These are phyloP conservation scores for Serendipita sp. DNA, from an alignment of 768 basidiomycete genomes.

Conservation along the genomic window DNA sequence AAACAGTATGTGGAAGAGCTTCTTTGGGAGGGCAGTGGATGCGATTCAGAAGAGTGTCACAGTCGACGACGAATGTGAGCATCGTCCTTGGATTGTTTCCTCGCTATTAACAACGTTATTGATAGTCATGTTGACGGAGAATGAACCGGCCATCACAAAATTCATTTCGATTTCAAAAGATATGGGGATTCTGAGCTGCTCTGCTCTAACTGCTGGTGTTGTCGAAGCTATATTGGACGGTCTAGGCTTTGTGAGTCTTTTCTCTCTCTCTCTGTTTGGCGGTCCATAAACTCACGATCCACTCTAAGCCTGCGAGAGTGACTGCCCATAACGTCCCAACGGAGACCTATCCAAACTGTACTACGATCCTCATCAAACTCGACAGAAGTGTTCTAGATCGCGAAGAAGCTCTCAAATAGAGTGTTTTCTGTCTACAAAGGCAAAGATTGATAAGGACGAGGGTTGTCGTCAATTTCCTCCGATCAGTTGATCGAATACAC, in stretches of 20 bases:
- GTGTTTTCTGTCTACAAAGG: not conserved
- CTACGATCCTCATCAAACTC: slow-evolving; percentile 94
- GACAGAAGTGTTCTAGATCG: slow-evolving; percentile 85
- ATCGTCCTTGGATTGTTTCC: not conserved
- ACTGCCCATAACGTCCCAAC: slow-evolving; percentile 90
- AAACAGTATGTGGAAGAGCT: slow-evolving; percentile 86
- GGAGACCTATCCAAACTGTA: slow-evolving; percentile 61
- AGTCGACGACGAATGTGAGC: slow-evolving; percentile 85
- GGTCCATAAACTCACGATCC: slow-evolving; percentile 4
- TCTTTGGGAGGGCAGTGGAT: slow-evolving; percentile 87
- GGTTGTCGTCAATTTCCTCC: slow-evolving; percentile 25
- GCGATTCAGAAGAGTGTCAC: slow-evolving; percentile 93
- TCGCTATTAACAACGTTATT: slow-evolving; percentile 5
- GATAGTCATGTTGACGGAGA: slow-evolving; percentile 94
- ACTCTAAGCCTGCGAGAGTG: slow-evolving; percentile 73
- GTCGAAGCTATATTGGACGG: slow-evolving; percentile 95
- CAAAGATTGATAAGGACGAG: not conserved
- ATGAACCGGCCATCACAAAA: slow-evolving; percentile 82
- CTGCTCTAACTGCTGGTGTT: slow-evolving; percentile 93
- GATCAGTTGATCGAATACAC: slow-evolving; percentile 19
- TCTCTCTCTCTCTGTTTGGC: slow-evolving; percentile 6
- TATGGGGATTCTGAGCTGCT: slow-evolving; percentile 85
- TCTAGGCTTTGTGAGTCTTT: slow-evolving; percentile 71
- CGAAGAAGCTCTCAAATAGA: slow-evolving; percentile 74
- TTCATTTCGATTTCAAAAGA: slow-evolving; percentile 89